A percentile compares a stretch with the other conserved stretches of the same genome.
Conservation (phyloP, 306 rosid species). For the Dryas drummondii region DNA sequence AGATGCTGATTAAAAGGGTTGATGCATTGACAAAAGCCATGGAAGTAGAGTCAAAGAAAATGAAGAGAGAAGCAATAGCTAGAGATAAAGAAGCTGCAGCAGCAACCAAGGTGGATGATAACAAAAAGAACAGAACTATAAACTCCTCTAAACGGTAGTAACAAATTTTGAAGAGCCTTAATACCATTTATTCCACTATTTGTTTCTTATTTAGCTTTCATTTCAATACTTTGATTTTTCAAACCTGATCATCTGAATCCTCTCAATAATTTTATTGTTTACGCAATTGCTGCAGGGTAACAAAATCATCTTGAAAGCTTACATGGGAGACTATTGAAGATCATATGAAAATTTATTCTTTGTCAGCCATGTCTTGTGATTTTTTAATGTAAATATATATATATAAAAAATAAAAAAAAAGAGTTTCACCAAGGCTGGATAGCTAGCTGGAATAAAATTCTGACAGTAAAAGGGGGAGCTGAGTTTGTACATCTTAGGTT, state of each 20-base stretch:
- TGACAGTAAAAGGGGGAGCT: conserved; percentile 14
- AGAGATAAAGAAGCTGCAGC: conserved; percentile 76
- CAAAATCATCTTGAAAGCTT: conserved; percentile 39
- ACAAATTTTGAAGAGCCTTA: conserved; percentile 9
- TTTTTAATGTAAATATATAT: conserved; percentile 42
- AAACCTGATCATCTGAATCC: background rate
- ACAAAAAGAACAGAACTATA: conserved; percentile 47
- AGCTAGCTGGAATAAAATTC: conserved; percentile 44
- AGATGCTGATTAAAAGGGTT: conserved; percentile 78
- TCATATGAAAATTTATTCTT: conserved; percentile 9
- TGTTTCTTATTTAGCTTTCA: background rate
- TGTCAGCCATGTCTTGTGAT: conserved; percentile 25
- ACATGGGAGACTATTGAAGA: conserved; percentile 35
- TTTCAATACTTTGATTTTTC: background rate
- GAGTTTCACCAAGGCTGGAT: conserved; percentile 13
- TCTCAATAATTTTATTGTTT: conserved; percentile 8
- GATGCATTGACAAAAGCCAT: conserved; percentile 78
- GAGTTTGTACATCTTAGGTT: conserved; percentile 29
- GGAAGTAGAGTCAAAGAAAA: conserved; percentile 82
- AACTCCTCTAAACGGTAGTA: conserved; percentile 54
- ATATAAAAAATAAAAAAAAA: conserved; percentile 17
- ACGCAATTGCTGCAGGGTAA: conserved; percentile 53
- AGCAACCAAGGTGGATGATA: conserved; percentile 46
- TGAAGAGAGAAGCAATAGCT: conserved; percentile 81
- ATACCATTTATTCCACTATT: background rate